Percentiles rank a stretch among this genome's conserved stretches.
These are phyloP conservation scores for Trametes elegans DNA, from an alignment of 768 basidiomycete species.

Conservation along the genomic window DNA sequence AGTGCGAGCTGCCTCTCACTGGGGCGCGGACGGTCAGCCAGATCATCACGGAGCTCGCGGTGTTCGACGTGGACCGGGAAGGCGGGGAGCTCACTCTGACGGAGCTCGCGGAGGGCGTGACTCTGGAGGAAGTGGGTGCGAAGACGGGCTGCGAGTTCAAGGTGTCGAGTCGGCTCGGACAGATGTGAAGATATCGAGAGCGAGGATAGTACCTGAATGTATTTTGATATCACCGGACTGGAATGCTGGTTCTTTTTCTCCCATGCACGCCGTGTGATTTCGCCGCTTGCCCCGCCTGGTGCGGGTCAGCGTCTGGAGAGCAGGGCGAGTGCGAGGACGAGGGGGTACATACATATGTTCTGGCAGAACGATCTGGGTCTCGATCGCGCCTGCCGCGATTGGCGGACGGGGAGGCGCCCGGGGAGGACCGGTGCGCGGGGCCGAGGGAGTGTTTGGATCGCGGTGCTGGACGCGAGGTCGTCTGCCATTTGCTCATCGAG, in stretches of 20 bases:
- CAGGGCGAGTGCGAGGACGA: too few relatives aligned
- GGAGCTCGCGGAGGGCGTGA: slow-evolving; percentile 83
- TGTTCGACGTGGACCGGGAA: slow-evolving; percentile 82
- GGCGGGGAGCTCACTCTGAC: slow-evolving; percentile 70
- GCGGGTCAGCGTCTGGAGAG: too few relatives aligned
- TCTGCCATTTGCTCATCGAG: neutral
- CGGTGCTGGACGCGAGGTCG: neutral
- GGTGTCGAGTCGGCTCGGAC: slow-evolving; percentile 41
- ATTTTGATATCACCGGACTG: neutral
- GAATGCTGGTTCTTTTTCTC: neutral
- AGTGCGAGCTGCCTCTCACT: slow-evolving; percentile 84
- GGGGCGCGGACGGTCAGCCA: slow-evolving; percentile 86
- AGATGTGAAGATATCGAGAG: too few relatives aligned
- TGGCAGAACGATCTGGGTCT: neutral
- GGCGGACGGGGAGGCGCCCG: slow-evolving; percentile 3
- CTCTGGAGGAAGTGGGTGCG: slow-evolving; percentile 76
- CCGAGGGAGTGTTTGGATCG: neutral
- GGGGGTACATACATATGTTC: neutral
- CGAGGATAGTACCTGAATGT: too few relatives aligned
- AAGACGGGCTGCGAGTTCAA: slow-evolving; percentile 88
- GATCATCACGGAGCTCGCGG: slow-evolving; percentile 91
- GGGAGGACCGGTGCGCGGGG: neutral
- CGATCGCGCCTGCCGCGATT: slow-evolving; percentile 2
- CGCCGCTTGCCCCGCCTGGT: too few relatives aligned
- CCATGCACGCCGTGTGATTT: neutral